A percentile compares a stretch with the other conserved stretches of the same genome.
Evolutionary conservation across 2,329 filamentous ascomycete species (phyloP).

Genomic region (Stemphylium lycopersici): DNA sequence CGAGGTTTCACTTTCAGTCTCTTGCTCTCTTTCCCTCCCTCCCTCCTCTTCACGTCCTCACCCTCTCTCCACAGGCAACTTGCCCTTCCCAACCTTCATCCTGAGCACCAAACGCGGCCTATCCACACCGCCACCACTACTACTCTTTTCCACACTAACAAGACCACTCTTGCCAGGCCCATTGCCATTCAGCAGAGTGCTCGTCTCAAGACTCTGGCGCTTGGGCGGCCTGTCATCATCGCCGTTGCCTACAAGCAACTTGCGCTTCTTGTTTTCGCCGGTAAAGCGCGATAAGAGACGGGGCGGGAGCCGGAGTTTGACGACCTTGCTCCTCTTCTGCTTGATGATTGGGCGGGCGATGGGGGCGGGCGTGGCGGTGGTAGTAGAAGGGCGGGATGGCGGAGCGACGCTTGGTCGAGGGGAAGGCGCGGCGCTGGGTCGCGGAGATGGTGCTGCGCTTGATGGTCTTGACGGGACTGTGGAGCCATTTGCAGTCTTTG

Average conservation of each 20-base stretch:
- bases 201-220: constrained; percentile 36
- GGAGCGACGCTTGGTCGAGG: constrained; percentile 18
- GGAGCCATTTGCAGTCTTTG: constrained; percentile 25
- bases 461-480: constrained; percentile 13
- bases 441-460: constrained; percentile 23
- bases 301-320: constrained; percentile 32
- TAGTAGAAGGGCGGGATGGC: constrained; percentile 5
- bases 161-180: constrained; percentile 17
- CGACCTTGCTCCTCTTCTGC: constrained; percentile 34
- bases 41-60: not conserved
- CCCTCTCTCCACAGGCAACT: constrained; percentile 10
- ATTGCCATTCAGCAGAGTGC: constrained; percentile 15
- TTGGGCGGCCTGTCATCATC: constrained; percentile 34
- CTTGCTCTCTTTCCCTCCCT: too few species aligned
- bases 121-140: constrained; percentile 14
- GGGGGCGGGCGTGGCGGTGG: constrained; percentile 3
- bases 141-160: constrained; percentile 24
- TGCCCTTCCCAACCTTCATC: constrained; percentile 27
- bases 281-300: constrained; percentile 19
- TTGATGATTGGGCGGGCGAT: constrained; percentile 16
- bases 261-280: constrained; percentile 31
- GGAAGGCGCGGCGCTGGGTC: constrained; percentile 17
- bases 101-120: constrained; percentile 25
- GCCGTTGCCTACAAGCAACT: constrained; percentile 15
- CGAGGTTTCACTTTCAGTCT: too few species aligned